Conservation (phyloP, 2,329 filamentous ascomycete species). For the Colletotrichum sp. region DNA sequence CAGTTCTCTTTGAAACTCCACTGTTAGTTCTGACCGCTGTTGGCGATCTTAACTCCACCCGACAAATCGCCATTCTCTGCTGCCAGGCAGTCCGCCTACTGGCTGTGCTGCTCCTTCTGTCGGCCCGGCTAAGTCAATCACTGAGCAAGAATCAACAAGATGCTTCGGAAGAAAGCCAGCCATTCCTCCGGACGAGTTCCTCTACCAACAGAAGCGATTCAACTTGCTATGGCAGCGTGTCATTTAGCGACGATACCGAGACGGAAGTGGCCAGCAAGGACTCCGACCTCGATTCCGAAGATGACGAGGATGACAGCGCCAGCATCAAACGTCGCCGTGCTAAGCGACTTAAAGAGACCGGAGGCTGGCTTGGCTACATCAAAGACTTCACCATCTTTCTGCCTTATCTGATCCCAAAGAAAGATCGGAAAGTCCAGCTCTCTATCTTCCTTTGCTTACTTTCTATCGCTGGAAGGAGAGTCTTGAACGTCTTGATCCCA, state of each 20-base stretch:
- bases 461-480: conserved; percentile 27
- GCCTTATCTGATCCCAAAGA: conserved; percentile 33
- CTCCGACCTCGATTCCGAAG: conserved; percentile 1
- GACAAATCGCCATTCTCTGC: neutral
- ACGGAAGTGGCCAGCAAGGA: neutral
- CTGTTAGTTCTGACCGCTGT: neutral
- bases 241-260: neutral
- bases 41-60: neutral
- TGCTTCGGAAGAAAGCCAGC: neutral
- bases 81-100: neutral
- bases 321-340: conserved; percentile 30
- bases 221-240: neutral
- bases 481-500: conserved; percentile 35
- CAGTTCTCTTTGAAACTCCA: neutral
- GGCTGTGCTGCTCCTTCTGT: neutral
- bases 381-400: conserved; percentile 34
- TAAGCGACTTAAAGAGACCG: conserved; percentile 30
- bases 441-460: conserved; percentile 29
- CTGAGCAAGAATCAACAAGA: neutral
- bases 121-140: neutral
- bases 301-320: conserved; percentile 27
- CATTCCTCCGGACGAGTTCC: neutral
- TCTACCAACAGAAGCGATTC: neutral
- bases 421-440: conserved; percentile 34
- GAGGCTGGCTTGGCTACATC: conserved; percentile 36